These are phyloP conservation scores for Berkeleyomyces rouxiae DNA, from an alignment of 2,329 filamentous ascomycete species.

Conservation along the genomic window DNA sequence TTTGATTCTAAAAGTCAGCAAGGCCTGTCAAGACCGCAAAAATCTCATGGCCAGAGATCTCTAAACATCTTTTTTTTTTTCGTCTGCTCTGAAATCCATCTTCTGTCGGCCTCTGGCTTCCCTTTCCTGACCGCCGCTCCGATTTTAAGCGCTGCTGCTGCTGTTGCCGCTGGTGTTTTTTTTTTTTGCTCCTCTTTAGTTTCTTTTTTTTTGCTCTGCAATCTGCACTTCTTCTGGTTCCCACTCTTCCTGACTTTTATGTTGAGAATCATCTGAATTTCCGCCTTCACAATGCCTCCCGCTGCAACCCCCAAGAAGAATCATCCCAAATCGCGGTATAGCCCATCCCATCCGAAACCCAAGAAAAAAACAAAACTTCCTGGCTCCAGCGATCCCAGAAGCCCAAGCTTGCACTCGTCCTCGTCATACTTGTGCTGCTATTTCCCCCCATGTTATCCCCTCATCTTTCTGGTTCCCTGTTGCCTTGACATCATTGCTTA, in stretches of 20 bases:
- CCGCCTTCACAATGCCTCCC: constrained; percentile 5
- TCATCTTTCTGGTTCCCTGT: neutral
- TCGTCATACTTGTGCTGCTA: neutral
- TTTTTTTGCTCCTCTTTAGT: neutral
- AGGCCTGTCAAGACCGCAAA: neutral
- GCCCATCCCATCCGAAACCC: neutral
- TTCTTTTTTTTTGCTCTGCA: neutral
- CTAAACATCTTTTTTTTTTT: neutral
- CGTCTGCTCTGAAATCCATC: neutral
- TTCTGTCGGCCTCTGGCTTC: neutral
- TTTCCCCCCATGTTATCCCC: neutral
- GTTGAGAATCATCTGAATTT: neutral
- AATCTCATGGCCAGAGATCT: neutral
- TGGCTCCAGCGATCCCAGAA: neutral
- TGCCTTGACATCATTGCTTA: neutral
- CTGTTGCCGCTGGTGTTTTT: neutral
- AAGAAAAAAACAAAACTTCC: neutral
- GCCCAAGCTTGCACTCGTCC: neutral
- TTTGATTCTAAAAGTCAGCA: neutral
- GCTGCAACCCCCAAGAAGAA: constrained; percentile 9
- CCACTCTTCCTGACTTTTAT: neutral
- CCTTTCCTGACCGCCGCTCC: neutral
- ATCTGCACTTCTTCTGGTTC: neutral
- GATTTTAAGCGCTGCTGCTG: neutral
- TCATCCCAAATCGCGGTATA: constrained; percentile 11